A percentile compares a stretch with the other conserved stretches of the same genome.
phyloP scores from a whole-genome alignment of 345 rosid genomes.

The Mercurialis annua region DNA sequence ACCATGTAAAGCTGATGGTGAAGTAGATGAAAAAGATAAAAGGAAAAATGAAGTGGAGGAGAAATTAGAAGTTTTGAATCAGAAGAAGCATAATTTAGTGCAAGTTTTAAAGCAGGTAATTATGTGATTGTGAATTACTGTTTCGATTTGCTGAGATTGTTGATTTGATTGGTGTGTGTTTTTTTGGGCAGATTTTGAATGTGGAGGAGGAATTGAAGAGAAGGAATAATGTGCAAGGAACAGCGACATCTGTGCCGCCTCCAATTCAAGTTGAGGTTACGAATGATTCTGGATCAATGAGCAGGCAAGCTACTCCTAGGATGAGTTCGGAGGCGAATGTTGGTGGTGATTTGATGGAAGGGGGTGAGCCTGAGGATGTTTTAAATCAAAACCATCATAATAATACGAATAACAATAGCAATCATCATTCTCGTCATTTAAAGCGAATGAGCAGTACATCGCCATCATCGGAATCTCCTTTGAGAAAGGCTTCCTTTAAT shows the following conservation, averaged over 20 bases:
- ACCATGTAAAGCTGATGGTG: constrained; percentile 27
- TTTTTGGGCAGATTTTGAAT: constrained; percentile 59
- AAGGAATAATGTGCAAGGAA: constrained; percentile 45
- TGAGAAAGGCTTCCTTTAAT: constrained; percentile 59
- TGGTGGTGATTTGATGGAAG: constrained; percentile 58
- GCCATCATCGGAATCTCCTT: constrained; percentile 82
- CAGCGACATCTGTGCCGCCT: constrained; percentile 49
- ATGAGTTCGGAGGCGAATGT: constrained; percentile 56
- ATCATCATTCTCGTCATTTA: constrained; percentile 48
- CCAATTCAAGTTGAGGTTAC: constrained; percentile 74
- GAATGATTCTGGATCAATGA: constrained; percentile 61
- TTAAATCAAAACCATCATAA: constrained; percentile 30
- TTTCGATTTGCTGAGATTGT: background rate
- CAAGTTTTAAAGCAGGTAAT: constrained; percentile 82
- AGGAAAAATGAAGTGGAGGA: constrained; percentile 69
- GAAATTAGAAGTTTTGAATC: constrained; percentile 62
- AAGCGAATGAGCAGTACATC: constrained; percentile 76
- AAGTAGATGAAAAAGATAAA: constrained; percentile 42
- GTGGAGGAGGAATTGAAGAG: constrained; percentile 91
- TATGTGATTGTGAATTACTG: background rate
- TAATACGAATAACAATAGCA: background rate
- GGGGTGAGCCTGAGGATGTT: constrained; percentile 64
- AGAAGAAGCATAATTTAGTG: constrained; percentile 85
- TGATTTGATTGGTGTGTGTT: constrained; percentile 3
- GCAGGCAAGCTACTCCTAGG: constrained; percentile 48